Base-by-base conservation (phyloP, 768 basidiomycete species). In the Pseudohyphozyma bogoriensis region DNA sequence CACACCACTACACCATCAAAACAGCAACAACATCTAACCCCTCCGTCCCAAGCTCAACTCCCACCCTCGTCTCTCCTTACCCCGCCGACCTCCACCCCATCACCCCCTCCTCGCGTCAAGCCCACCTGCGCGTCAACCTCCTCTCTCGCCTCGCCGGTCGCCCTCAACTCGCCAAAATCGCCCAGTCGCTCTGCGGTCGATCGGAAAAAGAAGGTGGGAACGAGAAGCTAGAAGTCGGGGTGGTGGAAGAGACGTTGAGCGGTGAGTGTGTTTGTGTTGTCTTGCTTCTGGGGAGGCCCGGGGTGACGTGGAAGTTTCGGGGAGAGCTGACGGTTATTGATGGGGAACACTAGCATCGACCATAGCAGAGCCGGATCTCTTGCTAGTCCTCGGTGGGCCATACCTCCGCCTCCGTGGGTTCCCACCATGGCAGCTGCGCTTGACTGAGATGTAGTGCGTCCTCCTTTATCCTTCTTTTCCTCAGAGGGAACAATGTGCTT, bases 371-470 rank as follows among this genome's bases (percentile, higher is more conserved):
- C 68, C 68, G 0, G 66, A 69, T 29, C 56, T 69, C 0, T 37
- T 69, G 18, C 37, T 67, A 29, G 68, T 69, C 9, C 57, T 67
- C 15, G 68, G 68, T 9, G 68, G 68, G 4, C 59, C 66, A 3
- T 62, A 67, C 50, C 55, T 67, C 4, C 63, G 68, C 20, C 49
- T 69, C 15, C 52, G 37, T 2, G 68, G 66, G 5, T 69, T 69
- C 45, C 68, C 66, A 9, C 68, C 68, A 0, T 69, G 68, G 68
- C 68, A 67, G 31, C 35, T 65, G 18, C 51, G 66, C 0, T 54
- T 69, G 1, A 61, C 63, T 5, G 68, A 69, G 49, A 63, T 69
- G 46, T 62, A 65, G 68, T 69, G 35, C 42, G 68, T 62, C 40
- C 3, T 12, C 53, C 10, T 1, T 9, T 32, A 22, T 46, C 28